Conservation (phyloP, 2,329 filamentous ascomycete genomes). For the Metarhizium humberi region DNA sequence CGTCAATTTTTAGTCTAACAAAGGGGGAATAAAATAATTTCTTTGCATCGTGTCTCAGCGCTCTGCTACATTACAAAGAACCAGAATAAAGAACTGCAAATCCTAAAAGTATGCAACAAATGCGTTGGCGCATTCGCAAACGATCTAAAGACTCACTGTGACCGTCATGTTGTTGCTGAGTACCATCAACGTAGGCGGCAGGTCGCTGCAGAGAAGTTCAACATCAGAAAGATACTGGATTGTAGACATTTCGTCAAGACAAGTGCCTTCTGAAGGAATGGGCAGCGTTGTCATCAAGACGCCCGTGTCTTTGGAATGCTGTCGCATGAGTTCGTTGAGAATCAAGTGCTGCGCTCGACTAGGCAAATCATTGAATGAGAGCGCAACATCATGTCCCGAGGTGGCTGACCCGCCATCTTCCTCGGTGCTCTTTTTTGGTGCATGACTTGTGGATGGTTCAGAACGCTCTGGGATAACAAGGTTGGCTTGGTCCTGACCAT, state of each 20-base stretch:
- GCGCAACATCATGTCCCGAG: conserved; percentile 52
- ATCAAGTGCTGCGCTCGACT: conserved; percentile 80
- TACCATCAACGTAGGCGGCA: conserved; percentile 70
- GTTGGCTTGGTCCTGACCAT: conserved; percentile 23
- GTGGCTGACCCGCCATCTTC: conserved; percentile 33
- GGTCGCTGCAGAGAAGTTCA: conserved; percentile 65
- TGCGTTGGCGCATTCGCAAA: background rate
- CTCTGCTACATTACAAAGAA: background rate
- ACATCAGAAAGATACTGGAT: conserved; percentile 68
- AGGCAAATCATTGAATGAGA: conserved; percentile 81
- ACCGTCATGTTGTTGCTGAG: conserved; percentile 88
- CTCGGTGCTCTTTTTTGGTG: conserved; percentile 8
- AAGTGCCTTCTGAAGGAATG: conserved; percentile 69
- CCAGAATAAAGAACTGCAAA: background rate
- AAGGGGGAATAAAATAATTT: background rate
- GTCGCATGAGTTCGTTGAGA: conserved; percentile 71
- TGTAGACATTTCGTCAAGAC: conserved; percentile 58
- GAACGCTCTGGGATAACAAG: conserved; percentile 34
- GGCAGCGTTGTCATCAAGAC: conserved; percentile 79
- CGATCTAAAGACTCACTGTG: conserved; percentile 56
- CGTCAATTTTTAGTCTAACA: background rate
- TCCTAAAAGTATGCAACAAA: background rate
- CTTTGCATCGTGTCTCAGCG: background rate
- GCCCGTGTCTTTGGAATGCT: conserved; percentile 59
- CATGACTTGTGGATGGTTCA: conserved; percentile 10